Percentiles rank a stretch among this genome's conserved stretches.
Evolutionary conservation across 495 filamentous ascomycete species (phyloP).

Genomic region (Penicillium malachiteum): DNA sequence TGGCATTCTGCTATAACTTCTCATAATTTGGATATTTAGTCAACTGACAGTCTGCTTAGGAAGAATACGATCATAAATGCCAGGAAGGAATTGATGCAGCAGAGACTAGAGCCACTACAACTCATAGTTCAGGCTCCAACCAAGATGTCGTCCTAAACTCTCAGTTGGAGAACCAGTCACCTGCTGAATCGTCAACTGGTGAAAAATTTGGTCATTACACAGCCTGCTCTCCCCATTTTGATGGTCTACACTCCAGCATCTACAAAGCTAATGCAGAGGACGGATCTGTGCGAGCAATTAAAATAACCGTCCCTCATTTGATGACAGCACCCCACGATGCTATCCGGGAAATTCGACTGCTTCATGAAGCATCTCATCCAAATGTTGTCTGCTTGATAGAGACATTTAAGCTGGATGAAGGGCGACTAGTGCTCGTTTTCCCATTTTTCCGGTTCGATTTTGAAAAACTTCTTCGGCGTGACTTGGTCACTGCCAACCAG

Average conservation of each 20-base stretch:
- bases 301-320: constrained; percentile 74
- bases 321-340: constrained; percentile 79
- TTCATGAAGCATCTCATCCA: constrained; percentile 48
- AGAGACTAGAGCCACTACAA: constrained; percentile 23
- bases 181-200: constrained; percentile 10
- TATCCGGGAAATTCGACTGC: constrained; percentile 70
- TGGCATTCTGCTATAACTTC: not conserved
- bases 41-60: constrained; percentile 28
- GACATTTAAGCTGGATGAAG: constrained; percentile 69
- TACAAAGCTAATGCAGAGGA: constrained; percentile 56
- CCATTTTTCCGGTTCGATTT: constrained; percentile 79
- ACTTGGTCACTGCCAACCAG: constrained; percentile 42
- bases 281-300: constrained; percentile 66
- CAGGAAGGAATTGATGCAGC: constrained; percentile 42
- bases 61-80: constrained; percentile 47
- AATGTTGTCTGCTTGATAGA: constrained; percentile 66
- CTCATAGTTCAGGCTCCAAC: constrained; percentile 16
- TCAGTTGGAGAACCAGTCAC: not conserved
- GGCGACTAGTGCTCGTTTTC: constrained; percentile 73
- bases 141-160: constrained; percentile 9
- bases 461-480: constrained; percentile 55
- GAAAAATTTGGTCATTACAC: constrained; percentile 68
- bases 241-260: constrained; percentile 80
- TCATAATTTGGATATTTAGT: not conserved
- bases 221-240: constrained; percentile 66